These are phyloP conservation scores for Arthonia radiata DNA, from an alignment of 495 filamentous ascomycete genomes.

Conservation along the genomic window DNA sequence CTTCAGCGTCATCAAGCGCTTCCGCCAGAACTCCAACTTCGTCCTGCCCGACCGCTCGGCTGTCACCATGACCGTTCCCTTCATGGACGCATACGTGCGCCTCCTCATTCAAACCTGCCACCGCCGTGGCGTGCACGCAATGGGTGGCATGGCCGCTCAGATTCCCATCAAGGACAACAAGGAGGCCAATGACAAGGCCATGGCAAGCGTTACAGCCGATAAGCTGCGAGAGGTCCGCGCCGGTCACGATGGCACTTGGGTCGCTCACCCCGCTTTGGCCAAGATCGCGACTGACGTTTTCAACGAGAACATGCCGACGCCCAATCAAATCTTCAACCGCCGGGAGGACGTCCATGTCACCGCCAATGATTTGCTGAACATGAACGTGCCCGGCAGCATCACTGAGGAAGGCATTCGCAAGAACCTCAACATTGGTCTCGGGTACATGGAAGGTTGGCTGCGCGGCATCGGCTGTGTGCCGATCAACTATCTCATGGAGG, in stretches of 20 bases:
- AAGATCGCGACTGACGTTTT: slow-evolving; percentile 78
- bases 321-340: slow-evolving; percentile 82
- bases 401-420: slow-evolving; percentile 94
- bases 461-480: slow-evolving; percentile 87
- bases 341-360: slow-evolving; percentile 75
- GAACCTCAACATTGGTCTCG: slow-evolving; percentile 90
- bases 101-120: slow-evolving; percentile 23
- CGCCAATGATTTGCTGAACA: slow-evolving; percentile 85
- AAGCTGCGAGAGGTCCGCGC: slow-evolving; percentile 91
- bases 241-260: slow-evolving; percentile 92
- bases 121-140: slow-evolving; percentile 80
- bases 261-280: slow-evolving; percentile 86
- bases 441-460: slow-evolving; percentile 98
- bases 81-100: not conserved
- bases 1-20: slow-evolving; percentile 99
- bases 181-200: slow-evolving; percentile 74
- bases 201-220: slow-evolving; percentile 80
- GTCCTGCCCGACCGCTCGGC: slow-evolving; percentile 60
- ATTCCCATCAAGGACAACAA: slow-evolving; percentile 93
- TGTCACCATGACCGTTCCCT: not conserved
- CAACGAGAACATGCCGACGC: slow-evolving; percentile 97
- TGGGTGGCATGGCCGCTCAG: slow-evolving; percentile 98
- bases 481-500: slow-evolving; percentile 99
- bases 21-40: slow-evolving; percentile 81
- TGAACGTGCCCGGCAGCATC: slow-evolving; percentile 84